These are phyloP conservation scores for Blepharisma japonicum DNA, from an alignment of 73 alveolate genomes.

Conservation along the genomic window DNA sequence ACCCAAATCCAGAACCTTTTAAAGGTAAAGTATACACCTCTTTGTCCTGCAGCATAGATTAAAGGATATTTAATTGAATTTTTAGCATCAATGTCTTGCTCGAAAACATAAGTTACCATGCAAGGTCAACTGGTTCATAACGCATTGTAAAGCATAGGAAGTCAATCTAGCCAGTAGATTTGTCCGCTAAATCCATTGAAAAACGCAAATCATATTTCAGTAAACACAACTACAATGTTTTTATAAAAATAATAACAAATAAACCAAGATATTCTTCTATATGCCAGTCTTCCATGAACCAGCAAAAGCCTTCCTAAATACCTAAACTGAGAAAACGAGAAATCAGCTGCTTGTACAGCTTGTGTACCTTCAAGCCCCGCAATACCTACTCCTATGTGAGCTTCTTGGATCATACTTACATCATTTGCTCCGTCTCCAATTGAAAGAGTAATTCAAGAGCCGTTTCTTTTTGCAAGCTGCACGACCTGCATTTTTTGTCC, in stretches of 20 bases:
- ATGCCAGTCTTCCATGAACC: slow-evolving; percentile 84
- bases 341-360: slow-evolving; percentile 90
- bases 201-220: slow-evolving; percentile 77
- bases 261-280: slow-evolving; percentile 69
- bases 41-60: slow-evolving; percentile 82
- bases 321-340: slow-evolving; percentile 73
- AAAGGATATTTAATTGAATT: slow-evolving; percentile 61
- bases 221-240: slow-evolving; percentile 73
- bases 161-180: slow-evolving; percentile 89
- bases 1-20: slow-evolving; percentile 79
- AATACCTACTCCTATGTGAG: slow-evolving; percentile 83
- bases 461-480: slow-evolving; percentile 43
- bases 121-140: slow-evolving; percentile 91
- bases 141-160: slow-evolving; percentile 84
- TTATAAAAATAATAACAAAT: slow-evolving; percentile 88
- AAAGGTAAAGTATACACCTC: slow-evolving; percentile 58
- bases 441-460: slow-evolving; percentile 55
- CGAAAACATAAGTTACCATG: slow-evolving; percentile 71
- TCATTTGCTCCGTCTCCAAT: slow-evolving; percentile 99
- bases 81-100: slow-evolving; percentile 67
- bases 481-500: slow-evolving; percentile 69
- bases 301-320: slow-evolving; percentile 59
- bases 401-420: slow-evolving; percentile 91
- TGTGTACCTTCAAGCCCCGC: slow-evolving; percentile 93
- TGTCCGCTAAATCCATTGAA: slow-evolving; percentile 87